A percentile compares a stretch with the other conserved stretches of the same genome.
These are phyloP conservation scores for Claviceps quebecensis DNA, from an alignment of 2,329 filamentous ascomycete genomes.

Conservation along the genomic window DNA sequence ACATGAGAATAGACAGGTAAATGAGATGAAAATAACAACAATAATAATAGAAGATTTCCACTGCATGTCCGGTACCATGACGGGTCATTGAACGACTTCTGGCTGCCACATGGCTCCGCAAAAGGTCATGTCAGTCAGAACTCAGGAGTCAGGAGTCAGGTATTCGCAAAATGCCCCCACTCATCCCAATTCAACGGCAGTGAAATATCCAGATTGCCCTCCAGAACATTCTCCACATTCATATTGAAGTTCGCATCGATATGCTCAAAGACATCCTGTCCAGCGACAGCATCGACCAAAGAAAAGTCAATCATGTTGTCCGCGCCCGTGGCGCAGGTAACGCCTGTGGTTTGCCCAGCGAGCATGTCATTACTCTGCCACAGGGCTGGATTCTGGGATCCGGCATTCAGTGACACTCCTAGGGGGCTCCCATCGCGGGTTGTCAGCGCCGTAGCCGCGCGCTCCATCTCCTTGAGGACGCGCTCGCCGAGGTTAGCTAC, in stretches of 20 bases:
- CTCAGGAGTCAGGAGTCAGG: not conserved
- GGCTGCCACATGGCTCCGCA: too few species aligned
- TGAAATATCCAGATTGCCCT: slow-evolving; percentile 40
- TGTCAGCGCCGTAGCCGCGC: slow-evolving; percentile 32
- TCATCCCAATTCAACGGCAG: slow-evolving; percentile 38
- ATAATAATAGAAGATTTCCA: too few species aligned
- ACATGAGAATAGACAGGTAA: too few species aligned
- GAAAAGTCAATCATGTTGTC: slow-evolving; percentile 27
- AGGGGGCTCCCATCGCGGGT: slow-evolving; percentile 16
- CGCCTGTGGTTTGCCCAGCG: slow-evolving; percentile 13
- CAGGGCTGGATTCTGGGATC: slow-evolving; percentile 10
- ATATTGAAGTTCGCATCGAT: slow-evolving; percentile 42
- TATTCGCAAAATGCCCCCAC: slow-evolving; percentile 23
- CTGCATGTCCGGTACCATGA: too few species aligned
- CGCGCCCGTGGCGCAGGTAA: slow-evolving; percentile 15
- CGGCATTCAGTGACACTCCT: too few species aligned
- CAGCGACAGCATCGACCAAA: slow-evolving; percentile 28
- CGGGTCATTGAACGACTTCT: too few species aligned
- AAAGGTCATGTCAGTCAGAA: not conserved
- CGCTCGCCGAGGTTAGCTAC: slow-evolving; percentile 41
- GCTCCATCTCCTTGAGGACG: slow-evolving; percentile 41
- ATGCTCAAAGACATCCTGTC: slow-evolving; percentile 40
- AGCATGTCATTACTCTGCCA: slow-evolving; percentile 7
- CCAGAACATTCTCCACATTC: slow-evolving; percentile 37
- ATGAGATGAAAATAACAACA: too few species aligned